Evolutionary conservation across 345 rosid genomes (phyloP).

Genomic region (Eucalyptus sp.): DNA sequence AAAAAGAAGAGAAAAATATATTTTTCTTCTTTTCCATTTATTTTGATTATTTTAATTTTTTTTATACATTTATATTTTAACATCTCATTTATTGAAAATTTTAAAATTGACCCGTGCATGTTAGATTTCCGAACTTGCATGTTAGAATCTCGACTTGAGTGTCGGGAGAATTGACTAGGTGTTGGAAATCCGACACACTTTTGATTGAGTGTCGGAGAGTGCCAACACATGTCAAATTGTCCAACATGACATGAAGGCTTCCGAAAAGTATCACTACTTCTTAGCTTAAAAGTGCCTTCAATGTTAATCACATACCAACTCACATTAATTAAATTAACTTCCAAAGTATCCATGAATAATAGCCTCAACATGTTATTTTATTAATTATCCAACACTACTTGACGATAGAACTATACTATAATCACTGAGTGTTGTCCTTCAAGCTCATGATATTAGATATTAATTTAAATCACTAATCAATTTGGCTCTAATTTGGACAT

Average conservation of each 20-base stretch:
- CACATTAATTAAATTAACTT: neutral
- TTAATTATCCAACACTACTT: neutral
- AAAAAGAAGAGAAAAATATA: fast-evolving
- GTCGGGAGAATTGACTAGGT: fast-evolving
- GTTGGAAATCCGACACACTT: fast-evolving
- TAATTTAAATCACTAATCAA: neutral
- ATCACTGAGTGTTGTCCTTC: neutral
- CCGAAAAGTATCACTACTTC: fast-evolving
- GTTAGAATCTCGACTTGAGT: fast-evolving
- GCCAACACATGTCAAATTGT: fast-evolving
- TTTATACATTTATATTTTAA: no score
- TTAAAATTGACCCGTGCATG: no score
- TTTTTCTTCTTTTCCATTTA: no score
- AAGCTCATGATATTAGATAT: neutral
- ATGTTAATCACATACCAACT: neutral
- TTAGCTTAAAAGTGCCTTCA: neutral
- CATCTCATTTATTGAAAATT: no score
- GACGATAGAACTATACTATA: no score
- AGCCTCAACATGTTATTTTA: neutral
- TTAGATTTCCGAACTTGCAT: no score
- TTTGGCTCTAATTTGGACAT: neutral
- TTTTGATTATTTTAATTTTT: fast-evolving
- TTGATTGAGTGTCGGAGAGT: no score
- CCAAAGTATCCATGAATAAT: neutral
- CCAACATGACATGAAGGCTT: no score